Base-by-base conservation (phyloP, 306 rosid genomes). In the Dalbergia oliveri region DNA sequence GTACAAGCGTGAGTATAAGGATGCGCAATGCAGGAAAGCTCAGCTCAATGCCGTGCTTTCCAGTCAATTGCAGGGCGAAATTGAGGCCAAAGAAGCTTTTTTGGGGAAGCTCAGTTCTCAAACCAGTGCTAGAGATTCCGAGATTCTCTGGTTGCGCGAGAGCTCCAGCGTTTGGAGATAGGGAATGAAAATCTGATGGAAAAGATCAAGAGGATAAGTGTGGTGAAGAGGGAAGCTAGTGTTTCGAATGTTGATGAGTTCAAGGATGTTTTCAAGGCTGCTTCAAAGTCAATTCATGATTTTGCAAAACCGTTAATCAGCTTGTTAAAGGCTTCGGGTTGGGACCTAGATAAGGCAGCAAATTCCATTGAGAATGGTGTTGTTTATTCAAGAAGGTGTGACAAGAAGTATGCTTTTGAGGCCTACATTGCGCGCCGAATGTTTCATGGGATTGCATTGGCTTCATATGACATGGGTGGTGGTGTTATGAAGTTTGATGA, bases 351-450 rank as follows among this genome's bases (percentile, higher is more conserved):
- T 80, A 59, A 26, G 75, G 98, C 94, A 0, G 93, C 82, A 11
- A 83, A 69, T 47, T 80, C 91, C 5, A 82, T 89, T n/a, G 97
- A 81, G 77, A 60, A 31, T 14, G 90, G 72, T 76, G 97, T 66
- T 54, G 82, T 80, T 66, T 94, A 87, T 79, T 75, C 83, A 11
- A 91, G 82, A 87, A 92, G 91, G 83, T 82, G 87, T 31, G 91
- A 94, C 86, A 94, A 92, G 86, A 92, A 92, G 75, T 91, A 89
- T 70, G 94, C 90, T 50, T 91, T 94, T 57, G 98, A 94, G 85
- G 92, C 98, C 84, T 89, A 86, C 89, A 88, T 94, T 77, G 84
- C 85, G 0, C 81, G 88, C 51, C 84, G 91, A 86, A 89, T 94
- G 97, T 94, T 94, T 76, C 54, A 73, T 18, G 93, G 82, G 59